Evolutionary conservation across 1,284 basidiomycete genomes (phyloP).

Genomic region (Afroboletus lepidellus): DNA sequence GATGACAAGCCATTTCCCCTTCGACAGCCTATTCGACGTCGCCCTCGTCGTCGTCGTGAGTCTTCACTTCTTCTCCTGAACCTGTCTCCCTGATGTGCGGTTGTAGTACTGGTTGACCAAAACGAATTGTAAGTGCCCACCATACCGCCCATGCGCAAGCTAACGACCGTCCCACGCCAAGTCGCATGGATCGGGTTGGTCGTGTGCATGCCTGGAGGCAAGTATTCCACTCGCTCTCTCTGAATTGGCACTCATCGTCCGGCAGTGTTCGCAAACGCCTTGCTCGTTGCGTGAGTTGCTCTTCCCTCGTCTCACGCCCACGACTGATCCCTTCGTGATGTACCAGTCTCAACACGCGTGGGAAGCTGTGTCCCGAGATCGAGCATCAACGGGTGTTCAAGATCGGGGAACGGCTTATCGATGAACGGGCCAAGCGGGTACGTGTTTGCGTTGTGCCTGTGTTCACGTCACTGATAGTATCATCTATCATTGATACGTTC

Average conservation of each 20-base stretch:
- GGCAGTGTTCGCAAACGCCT: slow-evolving; percentile 21
- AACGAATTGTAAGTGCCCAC: slow-evolving; percentile 8
- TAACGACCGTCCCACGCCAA: background rate
- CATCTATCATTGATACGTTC: background rate
- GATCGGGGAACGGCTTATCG: slow-evolving; percentile 10
- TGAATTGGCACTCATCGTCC: background rate
- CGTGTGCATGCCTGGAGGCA: slow-evolving; percentile 21
- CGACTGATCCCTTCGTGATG: background rate
- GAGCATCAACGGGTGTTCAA: slow-evolving; percentile 12
- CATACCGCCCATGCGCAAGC: background rate
- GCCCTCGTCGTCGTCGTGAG: slow-evolving; percentile 15
- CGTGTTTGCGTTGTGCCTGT: background rate
- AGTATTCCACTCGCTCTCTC: background rate
- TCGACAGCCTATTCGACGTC: slow-evolving; percentile 13
- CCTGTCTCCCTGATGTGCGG: background rate
- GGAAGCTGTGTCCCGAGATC: slow-evolving; percentile 12
- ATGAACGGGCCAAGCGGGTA: slow-evolving; percentile 9
- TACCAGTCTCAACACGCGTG: slow-evolving; percentile 18
- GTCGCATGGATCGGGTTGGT: slow-evolving; percentile 21
- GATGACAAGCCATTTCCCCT: background rate
- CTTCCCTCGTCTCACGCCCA: background rate
- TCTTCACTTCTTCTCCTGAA: background rate
- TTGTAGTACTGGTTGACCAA: slow-evolving; percentile 22
- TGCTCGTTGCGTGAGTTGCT: slow-evolving; percentile 20
- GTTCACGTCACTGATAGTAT: background rate